Evolutionary conservation across 2,329 filamentous ascomycete genomes (phyloP), one percentile per base, ranked within the genome.

Genomic region (Talaromyces pinophilus): DNA sequence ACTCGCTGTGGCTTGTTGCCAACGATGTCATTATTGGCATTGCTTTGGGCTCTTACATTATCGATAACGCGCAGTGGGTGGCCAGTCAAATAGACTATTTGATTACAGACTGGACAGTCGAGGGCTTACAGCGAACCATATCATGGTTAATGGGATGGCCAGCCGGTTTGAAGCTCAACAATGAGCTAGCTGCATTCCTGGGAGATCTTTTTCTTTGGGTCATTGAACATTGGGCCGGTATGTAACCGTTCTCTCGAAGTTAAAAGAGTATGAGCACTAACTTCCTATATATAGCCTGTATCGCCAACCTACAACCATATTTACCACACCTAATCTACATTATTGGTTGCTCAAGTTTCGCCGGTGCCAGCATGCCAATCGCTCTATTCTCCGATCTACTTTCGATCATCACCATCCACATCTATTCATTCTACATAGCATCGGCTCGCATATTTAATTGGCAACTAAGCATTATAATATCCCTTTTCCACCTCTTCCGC

Each of bases 21-120:
- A 99, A 99, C 80, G 95, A 99, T 80, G 91, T 99, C 57, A 99
- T 99, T 70, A 98, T 99, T 67, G 96, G 95, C 30, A 97, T 99
- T 71, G 95, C 95, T 1, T 81, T 99, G 7, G 96, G 95, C 0
- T 96, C 93, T 0, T 99, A 97, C 77, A 96, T 99, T 68, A 94
- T 98, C 69, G 95, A 99, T 76, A 97, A 99, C 73, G 90, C 92
- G 1, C 85, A 88, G 64, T 92, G 90, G 84, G 92, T 97, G 1
- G 93, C 93, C 1, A 85, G 87, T 62, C 88, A 91, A 74, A 91
- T 98, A 70, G 92, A 92, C 71, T 83, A 84, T 54, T 82, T 96
- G 28, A 84, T 98, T 57, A 88, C 86, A 63, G 85, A 86, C 8
- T 99, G 96, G 82, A 96, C 93, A 0, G 91, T 99, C 33, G 89